A percentile compares a stretch with the other conserved stretches of the same genome.
Evolutionary conservation across 2,329 filamentous ascomycete species (phyloP).

Genomic region (Fusarium sp.): DNA sequence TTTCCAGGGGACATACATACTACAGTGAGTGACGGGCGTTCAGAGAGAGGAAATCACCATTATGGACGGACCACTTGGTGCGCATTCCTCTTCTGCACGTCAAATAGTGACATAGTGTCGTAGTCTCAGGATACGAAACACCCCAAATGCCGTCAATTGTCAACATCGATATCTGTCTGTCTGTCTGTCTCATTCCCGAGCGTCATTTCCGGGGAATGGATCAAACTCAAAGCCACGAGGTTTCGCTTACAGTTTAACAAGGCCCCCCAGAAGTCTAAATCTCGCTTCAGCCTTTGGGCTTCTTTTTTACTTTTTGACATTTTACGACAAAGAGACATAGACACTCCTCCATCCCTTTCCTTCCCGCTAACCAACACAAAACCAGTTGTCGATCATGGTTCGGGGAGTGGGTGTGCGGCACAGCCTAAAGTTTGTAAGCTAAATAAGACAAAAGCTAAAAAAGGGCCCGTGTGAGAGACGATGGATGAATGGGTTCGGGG

Average conservation of each 20-base stretch:
- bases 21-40: too few relatives aligned
- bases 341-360: too few relatives aligned
- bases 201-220: constrained; percentile 5
- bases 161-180: background rate
- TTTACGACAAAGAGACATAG: too few relatives aligned
- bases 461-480: too few relatives aligned
- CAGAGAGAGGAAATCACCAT: background rate
- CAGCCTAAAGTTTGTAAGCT: background rate
- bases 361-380: background rate
- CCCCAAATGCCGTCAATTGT: constrained; percentile 7
- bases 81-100: constrained; percentile 18
- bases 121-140: too few relatives aligned
- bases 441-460: too few relatives aligned
- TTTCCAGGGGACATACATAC: too few relatives aligned
- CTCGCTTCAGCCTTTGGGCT: background rate
- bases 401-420: constrained; percentile 38
- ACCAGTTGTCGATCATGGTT: constrained; percentile 43
- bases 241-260: constrained; percentile 1
- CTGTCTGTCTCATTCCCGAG: constrained; percentile 14
- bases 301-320: constrained; percentile 1
- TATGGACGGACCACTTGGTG: constrained; percentile 26
- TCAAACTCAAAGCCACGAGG: constrained; percentile 18
- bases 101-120: background rate
- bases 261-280: background rate
- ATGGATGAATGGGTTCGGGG: constrained; percentile 43